Base-by-base conservation (phyloP, 495 filamentous ascomycete species). In the Evansstolkia leycettana region DNA sequence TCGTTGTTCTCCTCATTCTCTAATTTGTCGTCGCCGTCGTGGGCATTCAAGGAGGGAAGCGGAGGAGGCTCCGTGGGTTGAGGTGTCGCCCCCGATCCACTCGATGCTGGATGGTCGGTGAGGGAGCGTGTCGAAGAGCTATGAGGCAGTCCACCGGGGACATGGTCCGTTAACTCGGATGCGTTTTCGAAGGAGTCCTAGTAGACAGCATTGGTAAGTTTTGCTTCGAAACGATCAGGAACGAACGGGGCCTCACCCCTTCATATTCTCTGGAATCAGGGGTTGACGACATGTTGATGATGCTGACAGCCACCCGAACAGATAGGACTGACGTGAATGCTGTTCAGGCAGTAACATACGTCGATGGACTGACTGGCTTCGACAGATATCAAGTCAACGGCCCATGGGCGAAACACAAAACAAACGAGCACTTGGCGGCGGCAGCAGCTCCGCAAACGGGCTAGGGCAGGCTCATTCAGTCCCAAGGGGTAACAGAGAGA, bases 101-200 rank as follows among this genome's bases (percentile, higher is more conserved):
- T 52, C 27, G 60, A 42, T 41, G 44, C 55, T 28, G 60, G 60
- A 28, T 64, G 66, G 47, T 71, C 60, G 25, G 67, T 68, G 45
- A 75, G 41, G 23, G 69, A 71, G 31, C 64, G 54, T 7, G 58
- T 53, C 5, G 63, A 61, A 27, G 56, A 34, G 37, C 55, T 53
- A 39, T 52, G 43, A 41, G 60, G 60, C 15, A 63, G 56, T 14
- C 50, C 44, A 31, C 57, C 46, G 30, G 54, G 50, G 20, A 57
- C 50, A 11, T 60, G 44, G 41, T 42, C 41, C 45, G 58, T 40
- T 19, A 49, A 65, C 57, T 84, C 82, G 44, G 73, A 62, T 38
- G 80, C 80, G 61, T 89, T 81, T 51, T 85, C 80, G 38, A 85
- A 87, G 14, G 75, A 75, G 39, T 87, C 82, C 81, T 85, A 55